These are phyloP conservation scores for Monilinia laxa DNA, from an alignment of 2,329 filamentous ascomycete species.

Conservation along the genomic window DNA sequence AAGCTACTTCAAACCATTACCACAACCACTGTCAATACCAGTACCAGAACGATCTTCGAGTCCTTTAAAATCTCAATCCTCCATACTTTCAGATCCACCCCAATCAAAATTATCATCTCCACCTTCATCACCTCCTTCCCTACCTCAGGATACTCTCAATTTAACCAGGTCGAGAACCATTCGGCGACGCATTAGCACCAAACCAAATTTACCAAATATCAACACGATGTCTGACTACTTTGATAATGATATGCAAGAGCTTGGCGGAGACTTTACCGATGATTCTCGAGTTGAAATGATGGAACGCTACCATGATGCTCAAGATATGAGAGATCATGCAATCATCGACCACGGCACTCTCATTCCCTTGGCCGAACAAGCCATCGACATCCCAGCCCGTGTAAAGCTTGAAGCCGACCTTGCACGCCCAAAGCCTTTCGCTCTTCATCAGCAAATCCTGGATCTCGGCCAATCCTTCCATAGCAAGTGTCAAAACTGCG, in stretches of 20 bases:
- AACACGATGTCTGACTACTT: slow-evolving; percentile 17
- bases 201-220: slow-evolving; percentile 20
- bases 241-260: slow-evolving; percentile 9
- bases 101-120: background rate
- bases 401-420: slow-evolving; percentile 16
- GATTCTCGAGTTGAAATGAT: slow-evolving; percentile 6
- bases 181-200: slow-evolving; percentile 31
- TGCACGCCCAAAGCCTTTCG: background rate
- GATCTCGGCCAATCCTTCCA: slow-evolving; percentile 26
- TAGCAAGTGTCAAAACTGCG: slow-evolving; percentile 27
- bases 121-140: slow-evolving; percentile 4
- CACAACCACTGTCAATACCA: background rate
- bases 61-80: slow-evolving; percentile 23
- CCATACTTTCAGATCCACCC: background rate
- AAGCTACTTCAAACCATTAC: slow-evolving; percentile 35
- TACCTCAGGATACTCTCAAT: slow-evolving; percentile 21
- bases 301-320: slow-evolving; percentile 8
- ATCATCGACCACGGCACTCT: slow-evolving; percentile 13
- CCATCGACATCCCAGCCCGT: slow-evolving; percentile 3
- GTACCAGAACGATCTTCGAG: slow-evolving; percentile 25
- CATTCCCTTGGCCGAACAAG: background rate
- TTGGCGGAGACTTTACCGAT: slow-evolving; percentile 6
- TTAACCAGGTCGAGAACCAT: slow-evolving; percentile 20
- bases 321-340: slow-evolving; percentile 15
- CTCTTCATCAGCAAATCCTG: slow-evolving; percentile 24